Conservation (phyloP, 192 early-diverging fungal genomes). For the Gaertneriomyces sp. region DNA sequence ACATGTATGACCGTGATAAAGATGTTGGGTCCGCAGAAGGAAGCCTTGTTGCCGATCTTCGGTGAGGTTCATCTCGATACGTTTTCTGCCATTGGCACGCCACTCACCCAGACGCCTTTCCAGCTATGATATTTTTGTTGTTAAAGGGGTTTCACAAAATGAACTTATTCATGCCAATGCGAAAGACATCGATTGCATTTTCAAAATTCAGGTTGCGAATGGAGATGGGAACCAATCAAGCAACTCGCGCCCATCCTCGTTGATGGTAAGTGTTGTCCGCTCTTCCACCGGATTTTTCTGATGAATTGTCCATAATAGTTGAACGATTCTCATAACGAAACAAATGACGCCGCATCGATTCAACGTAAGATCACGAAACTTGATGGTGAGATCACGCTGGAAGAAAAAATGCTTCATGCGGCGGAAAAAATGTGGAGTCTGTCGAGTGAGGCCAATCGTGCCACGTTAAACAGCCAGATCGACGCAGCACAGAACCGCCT, state of each 20-base stretch:
- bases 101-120: not conserved
- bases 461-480: conserved; percentile 31
- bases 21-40: conserved; percentile 33
- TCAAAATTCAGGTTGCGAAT: conserved; percentile 43
- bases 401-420: conserved; percentile 45
- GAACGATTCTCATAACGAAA: conserved; percentile 7
- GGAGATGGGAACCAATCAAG: not conserved
- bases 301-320: not conserved
- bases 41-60: conserved; percentile 35
- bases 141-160: conserved; percentile 42
- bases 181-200: conserved; percentile 51
- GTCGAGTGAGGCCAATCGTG: conserved; percentile 36
- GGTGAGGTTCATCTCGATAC: conserved; percentile 14
- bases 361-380: conserved; percentile 36
- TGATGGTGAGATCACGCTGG: conserved; percentile 38
- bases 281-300: not conserved
- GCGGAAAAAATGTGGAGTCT: conserved; percentile 40
- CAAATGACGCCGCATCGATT: conserved; percentile 11
- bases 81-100: not conserved
- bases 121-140: conserved; percentile 46
- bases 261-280: not conserved
- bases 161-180: conserved; percentile 52
- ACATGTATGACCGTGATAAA: conserved; percentile 40
- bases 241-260: not conserved
- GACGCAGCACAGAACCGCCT: conserved; percentile 35